Evolutionary conservation across 495 filamentous ascomycete species (phyloP).

Genomic region (Corynascus novoguineensis): DNA sequence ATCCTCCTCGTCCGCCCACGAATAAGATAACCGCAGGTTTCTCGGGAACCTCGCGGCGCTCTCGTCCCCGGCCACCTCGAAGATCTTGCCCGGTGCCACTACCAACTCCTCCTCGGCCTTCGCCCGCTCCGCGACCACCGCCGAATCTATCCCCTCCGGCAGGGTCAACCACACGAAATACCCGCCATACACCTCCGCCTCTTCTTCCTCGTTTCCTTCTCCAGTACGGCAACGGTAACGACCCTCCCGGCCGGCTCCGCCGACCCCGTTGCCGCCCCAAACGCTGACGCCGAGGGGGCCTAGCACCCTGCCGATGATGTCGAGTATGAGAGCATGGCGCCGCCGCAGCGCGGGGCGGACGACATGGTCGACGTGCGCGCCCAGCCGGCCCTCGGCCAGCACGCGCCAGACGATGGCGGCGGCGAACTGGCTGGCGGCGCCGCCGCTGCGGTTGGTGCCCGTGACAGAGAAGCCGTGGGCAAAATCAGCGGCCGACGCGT

Average conservation of each 20-base stretch:
- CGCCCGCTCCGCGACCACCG: constrained; percentile 50
- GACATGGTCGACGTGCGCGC: constrained; percentile 28
- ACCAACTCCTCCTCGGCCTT: constrained; percentile 54
- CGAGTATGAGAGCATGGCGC: constrained; percentile 50
- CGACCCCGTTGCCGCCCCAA: constrained; percentile 11
- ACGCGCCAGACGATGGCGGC: constrained; percentile 61
- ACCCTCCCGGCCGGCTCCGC: not conserved
- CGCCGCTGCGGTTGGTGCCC: constrained; percentile 65
- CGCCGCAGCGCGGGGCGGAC: constrained; percentile 51
- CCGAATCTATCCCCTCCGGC: constrained; percentile 43
- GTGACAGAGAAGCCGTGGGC: constrained; percentile 63
- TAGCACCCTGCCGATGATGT: constrained; percentile 52
- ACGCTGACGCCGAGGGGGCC: constrained; percentile 52
- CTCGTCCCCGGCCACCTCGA: constrained; percentile 59
- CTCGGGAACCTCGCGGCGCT: constrained; percentile 45
- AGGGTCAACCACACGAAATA: constrained; percentile 79
- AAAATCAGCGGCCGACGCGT: constrained; percentile 63
- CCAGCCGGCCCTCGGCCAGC: constrained; percentile 44
- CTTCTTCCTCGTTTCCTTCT: constrained; percentile 12
- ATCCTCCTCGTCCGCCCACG: constrained; percentile 65
- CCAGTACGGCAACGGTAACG: no score
- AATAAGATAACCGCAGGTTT: constrained; percentile 62
- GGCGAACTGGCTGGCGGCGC: constrained; percentile 65
- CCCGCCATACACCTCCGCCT: constrained; percentile 52
- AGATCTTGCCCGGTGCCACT: constrained; percentile 58